phyloP scores from a whole-genome alignment of 257 asterid species.

The Nicotiana sylvestris region DNA sequence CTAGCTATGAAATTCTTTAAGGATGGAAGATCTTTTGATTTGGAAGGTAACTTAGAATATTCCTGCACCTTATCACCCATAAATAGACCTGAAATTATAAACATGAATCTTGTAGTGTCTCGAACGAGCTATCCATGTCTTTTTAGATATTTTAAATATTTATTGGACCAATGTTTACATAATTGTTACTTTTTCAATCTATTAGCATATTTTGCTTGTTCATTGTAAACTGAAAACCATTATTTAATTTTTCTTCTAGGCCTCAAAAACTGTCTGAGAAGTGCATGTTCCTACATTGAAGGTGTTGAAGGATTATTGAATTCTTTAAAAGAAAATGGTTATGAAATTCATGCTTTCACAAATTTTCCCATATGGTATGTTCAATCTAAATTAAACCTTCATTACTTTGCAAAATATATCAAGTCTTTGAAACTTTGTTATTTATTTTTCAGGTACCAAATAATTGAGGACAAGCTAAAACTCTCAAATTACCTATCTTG shows the following conservation, averaged over 20 bases:
- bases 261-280: conserved; percentile 77
- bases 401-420: not conserved
- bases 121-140: no score
- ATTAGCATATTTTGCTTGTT: conserved; percentile 1
- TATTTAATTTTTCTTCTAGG: conserved; percentile 37
- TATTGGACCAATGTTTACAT: no score
- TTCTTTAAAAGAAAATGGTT: conserved; percentile 69
- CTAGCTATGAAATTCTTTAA: conserved; percentile 62
- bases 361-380: conserved; percentile 86
- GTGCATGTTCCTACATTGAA: conserved; percentile 65
- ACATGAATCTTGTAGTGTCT: no score
- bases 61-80: not conserved
- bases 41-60: conserved; percentile 52
- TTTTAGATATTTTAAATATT: no score
- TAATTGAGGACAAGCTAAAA: conserved; percentile 80
- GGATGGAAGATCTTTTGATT: conserved; percentile 76
- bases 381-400: not conserved
- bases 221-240: not conserved
- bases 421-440: not conserved
- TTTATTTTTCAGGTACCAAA: conserved; percentile 55
- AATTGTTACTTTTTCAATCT: not conserved
- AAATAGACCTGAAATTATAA: not conserved
- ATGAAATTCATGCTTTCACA: conserved; percentile 80
- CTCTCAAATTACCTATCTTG: conserved; percentile 80
- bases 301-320: conserved; percentile 71